These are phyloP conservation scores for Immersiella caudata DNA, from an alignment of 495 filamentous ascomycete species.

Conservation along the genomic window DNA sequence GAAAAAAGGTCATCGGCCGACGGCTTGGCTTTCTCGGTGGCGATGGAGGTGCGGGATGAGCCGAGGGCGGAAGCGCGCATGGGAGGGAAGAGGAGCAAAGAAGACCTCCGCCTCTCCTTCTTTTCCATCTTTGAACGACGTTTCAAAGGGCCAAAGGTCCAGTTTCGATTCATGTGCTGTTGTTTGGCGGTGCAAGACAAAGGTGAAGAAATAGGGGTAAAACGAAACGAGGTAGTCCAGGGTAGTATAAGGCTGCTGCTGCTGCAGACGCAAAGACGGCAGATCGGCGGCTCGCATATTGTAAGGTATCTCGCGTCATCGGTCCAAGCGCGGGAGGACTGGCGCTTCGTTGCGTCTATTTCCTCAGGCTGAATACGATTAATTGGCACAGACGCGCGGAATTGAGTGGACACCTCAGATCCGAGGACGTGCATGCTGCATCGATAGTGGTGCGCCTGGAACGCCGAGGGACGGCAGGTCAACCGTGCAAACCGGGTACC, in stretches of 20 bases:
- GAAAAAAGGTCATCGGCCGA: not conserved
- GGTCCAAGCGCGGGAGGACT: not conserved
- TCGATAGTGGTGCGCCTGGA: constrained; percentile 1
- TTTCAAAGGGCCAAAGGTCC: not conserved
- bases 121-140: not conserved
- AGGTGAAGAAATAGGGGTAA: not conserved
- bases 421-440: not conserved
- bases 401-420: not conserved
- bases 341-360: not conserved
- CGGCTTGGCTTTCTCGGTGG: not conserved
- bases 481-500: not conserved
- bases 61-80: not conserved
- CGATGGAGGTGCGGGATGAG: not conserved
- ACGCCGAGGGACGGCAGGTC: not conserved
- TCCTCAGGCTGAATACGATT: not conserved
- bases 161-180: not conserved
- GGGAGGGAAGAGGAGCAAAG: not conserved
- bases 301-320: not conserved
- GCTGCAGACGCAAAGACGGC: not conserved
- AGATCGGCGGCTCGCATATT: not conserved
- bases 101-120: not conserved
- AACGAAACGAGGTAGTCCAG: not conserved
- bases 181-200: not conserved
- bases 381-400: not conserved
- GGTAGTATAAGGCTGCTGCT: not conserved